Base-by-base conservation (phyloP, 345 rosid species). In the Citrus australasica region DNA sequence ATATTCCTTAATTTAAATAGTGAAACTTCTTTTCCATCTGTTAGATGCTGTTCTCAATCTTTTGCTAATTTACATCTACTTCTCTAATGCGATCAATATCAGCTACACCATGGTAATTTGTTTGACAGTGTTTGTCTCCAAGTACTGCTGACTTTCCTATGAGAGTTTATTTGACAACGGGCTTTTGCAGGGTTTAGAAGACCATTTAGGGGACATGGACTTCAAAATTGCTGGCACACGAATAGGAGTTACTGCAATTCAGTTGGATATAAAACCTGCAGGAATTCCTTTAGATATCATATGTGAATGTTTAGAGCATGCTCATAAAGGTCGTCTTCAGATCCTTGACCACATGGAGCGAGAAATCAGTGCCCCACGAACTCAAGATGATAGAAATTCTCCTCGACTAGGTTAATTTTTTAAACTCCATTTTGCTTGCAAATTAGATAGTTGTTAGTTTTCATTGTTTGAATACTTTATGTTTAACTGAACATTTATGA, bases 181-280 rank as follows among this genome's bases (percentile, higher is more conserved):
- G 64, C 35, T n/a, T 81, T 76, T 74, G 24, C 80, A 96, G 98
- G 99, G 99, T 67, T 83, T 96, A 69, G 99, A 96, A 90, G 99
- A 96, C 87, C 99, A 96, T 87, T 81, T 94, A 21, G 99, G 99
- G 75, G 99, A 96, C 81, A 96, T 96, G 98, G 99, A 96, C 82
- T 96, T 96, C 86, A 96, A 96, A 86, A 91, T 96, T 80, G 95
- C 99, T 53, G 99, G 99, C 72, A 96, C 98, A 22, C 84, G 94
- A 79, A 89, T 85, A 65, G 98, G 99, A 81, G 85, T 96, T 69
- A 94, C 97, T 0, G 97, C 98, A 42, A 94, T 96, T 86, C 98
- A 96, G 73, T 84, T 96, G 85, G 99, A 96, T 86, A 96, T 96
- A 83, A 96, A 96, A 80, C 99, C 99, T 71, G 98, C 99, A 77